Evolutionary conservation across 148 eudicot genomes (phyloP).

Genomic region (Bassia scoparia): DNA sequence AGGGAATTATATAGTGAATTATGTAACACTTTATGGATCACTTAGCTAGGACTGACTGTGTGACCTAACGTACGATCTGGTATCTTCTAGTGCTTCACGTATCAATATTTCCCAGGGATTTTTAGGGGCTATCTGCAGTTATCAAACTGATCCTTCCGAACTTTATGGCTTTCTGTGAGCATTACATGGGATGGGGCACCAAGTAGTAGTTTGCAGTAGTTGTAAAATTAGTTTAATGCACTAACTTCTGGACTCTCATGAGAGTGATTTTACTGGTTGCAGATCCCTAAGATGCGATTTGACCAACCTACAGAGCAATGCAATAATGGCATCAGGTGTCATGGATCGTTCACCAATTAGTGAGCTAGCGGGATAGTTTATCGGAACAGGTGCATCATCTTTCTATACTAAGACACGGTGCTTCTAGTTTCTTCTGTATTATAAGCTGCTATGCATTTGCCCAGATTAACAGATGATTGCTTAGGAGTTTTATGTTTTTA

Average conservation of each 20-base stretch:
- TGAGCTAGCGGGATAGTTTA: conserved; percentile 71
- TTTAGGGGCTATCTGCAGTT: background rate
- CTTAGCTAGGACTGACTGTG: background rate
- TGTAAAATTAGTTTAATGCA: background rate
- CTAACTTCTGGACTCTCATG: background rate
- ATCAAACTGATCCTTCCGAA: background rate
- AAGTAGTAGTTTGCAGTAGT: background rate
- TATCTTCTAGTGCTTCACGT: background rate
- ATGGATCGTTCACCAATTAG: conserved; percentile 99
- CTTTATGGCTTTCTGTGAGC: background rate
- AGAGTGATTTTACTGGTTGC: conserved; percentile 24
- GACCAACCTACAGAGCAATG: conserved; percentile 71
- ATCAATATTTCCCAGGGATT: background rate
- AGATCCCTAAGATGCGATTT: conserved; percentile 96
- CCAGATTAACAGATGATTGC: background rate
- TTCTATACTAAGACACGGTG: background rate
- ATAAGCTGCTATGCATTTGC: background rate
- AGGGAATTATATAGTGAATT: too few relatives aligned
- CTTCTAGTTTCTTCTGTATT: background rate
- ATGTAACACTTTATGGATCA: too few relatives aligned
- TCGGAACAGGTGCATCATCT: conserved; percentile 12
- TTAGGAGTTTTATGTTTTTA: conserved; percentile 12
- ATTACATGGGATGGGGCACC: background rate
- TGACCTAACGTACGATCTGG: background rate
- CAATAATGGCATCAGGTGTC: conserved; percentile 64